Conservation (phyloP, 2,329 filamentous ascomycete genomes). For the Venturia oleaginea region DNA sequence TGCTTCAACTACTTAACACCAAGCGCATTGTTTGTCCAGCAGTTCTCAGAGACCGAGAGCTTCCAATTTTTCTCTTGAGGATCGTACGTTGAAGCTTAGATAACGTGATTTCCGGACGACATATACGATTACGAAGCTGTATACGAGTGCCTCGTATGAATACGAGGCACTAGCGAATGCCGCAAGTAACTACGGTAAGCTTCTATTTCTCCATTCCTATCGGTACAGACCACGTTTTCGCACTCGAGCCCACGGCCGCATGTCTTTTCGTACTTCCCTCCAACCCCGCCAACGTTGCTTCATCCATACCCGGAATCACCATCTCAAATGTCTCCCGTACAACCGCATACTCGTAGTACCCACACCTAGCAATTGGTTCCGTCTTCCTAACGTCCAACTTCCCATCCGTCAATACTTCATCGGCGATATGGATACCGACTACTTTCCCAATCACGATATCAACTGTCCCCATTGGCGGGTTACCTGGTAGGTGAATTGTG, state of each 20-base stretch:
- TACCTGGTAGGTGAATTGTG: slow-evolving; percentile 46
- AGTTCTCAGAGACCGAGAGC: too few species aligned
- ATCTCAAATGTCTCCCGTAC: slow-evolving; percentile 51
- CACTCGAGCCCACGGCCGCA: slow-evolving; percentile 8
- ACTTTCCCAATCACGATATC: slow-evolving; percentile 51
- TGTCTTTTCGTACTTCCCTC: slow-evolving; percentile 29
- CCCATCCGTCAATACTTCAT: slow-evolving; percentile 46
- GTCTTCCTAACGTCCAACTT: slow-evolving; percentile 48
- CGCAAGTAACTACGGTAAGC: too few species aligned
- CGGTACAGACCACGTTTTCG: neutral
- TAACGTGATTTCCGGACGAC: too few species aligned
- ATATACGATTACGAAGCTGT: too few species aligned
- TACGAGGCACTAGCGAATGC: too few species aligned
- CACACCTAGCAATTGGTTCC: slow-evolving; percentile 50
- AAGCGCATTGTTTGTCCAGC: too few species aligned
- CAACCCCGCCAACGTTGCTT: slow-evolving; percentile 26
- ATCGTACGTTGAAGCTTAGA: too few species aligned
- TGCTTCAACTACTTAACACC: too few species aligned
- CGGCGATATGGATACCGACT: slow-evolving; percentile 48
- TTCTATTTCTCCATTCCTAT: neutral
- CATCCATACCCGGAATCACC: slow-evolving; percentile 37
- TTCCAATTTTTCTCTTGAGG: too few species aligned
- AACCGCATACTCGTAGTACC: slow-evolving; percentile 51
- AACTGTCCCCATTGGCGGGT: slow-evolving; percentile 48
- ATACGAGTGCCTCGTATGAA: too few species aligned